Evolutionary conservation across 441 rosid species (phyloP), one percentile per base, ranked within the genome.

Genomic region (Iberis amara): DNA sequence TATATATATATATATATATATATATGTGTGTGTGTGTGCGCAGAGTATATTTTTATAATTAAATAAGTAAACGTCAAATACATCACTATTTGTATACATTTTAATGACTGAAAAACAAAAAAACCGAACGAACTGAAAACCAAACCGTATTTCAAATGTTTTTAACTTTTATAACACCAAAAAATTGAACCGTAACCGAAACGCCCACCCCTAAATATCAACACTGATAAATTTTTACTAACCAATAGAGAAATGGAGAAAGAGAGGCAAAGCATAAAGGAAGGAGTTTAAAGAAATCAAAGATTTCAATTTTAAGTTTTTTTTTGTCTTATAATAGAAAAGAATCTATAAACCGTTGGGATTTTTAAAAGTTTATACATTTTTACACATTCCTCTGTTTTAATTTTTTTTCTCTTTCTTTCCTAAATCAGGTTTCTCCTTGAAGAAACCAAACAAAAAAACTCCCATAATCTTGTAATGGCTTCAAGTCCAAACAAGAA

Each of bases 401-500:
- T 31, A 38, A 18, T 18, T 18, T 58, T 48, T 47, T 18, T 18
- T 18, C 1, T 18, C 21, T 8, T 7, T 38, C 26, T 43, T 55
- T 56, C 37, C 27, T 3, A 26, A 53, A 47, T 47, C 52, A 59
- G 65, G 62, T 61, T 50, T 44, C 51, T 50, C 3, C 0, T 45
- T 61, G 40, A 61, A 43, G 63, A 65, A 52, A 41, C 13, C 59
- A 32, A 31, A 49, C 56, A 52, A 55, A 3, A 18, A 18, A 18
- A 26, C 30, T 26, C 4, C 33, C 10, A 38, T 39, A 64, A 51
- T 57, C 38, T 74, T 82, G 78, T 77, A 53, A 69, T 73, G 62
- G 67, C 80, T 32, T 52, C 74, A 18, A 80, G 59, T 41, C 75
- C 81, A 37, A 23, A 62, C 4, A 77, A 67, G 11, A 80, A 71